Evolutionary conservation across 164 flowering plant species (phyloP).

Genomic region (Protea cynaroides): DNA sequence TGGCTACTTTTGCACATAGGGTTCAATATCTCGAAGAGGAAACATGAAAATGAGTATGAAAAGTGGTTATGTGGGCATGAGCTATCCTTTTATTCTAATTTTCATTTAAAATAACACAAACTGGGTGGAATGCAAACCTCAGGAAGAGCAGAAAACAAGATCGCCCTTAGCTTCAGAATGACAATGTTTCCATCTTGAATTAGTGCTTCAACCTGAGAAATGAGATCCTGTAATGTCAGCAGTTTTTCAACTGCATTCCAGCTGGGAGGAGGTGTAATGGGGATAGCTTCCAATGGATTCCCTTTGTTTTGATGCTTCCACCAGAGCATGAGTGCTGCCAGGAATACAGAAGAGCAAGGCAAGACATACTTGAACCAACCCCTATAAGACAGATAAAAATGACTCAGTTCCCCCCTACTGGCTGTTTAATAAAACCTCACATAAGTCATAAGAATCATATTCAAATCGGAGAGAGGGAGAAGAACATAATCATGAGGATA

Average conservation of each 20-base stretch:
- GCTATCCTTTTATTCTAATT: no score
- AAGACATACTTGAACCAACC: slow-evolving; percentile 58
- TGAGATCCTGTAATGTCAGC: slow-evolving; percentile 58
- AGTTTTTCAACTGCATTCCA: slow-evolving; percentile 81
- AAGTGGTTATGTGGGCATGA: no score
- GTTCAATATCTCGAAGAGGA: no score
- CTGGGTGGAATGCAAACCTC: slow-evolving; percentile 36
- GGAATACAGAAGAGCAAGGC: slow-evolving; percentile 35
- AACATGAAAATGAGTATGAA: no score
- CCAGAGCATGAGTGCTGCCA: slow-evolving; percentile 64
- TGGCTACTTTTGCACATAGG: no score
- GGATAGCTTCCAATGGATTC: slow-evolving; percentile 52
- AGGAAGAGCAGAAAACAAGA: slow-evolving; percentile 61
- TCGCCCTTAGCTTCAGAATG: slow-evolving; percentile 78
- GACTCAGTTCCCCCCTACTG: no score
- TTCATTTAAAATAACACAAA: not conserved
- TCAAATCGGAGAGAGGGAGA: no score
- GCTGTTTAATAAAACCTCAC: no score
- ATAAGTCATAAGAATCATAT: no score
- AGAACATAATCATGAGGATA: no score
- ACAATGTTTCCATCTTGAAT: slow-evolving; percentile 66
- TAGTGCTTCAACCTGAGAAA: slow-evolving; percentile 55
- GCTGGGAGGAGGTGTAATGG: slow-evolving; percentile 53
- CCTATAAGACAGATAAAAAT: slow-evolving; percentile 33
- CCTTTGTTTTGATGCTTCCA: slow-evolving; percentile 36